Conservation (phyloP, 306 rosid species). For the Morella rubra region DNA sequence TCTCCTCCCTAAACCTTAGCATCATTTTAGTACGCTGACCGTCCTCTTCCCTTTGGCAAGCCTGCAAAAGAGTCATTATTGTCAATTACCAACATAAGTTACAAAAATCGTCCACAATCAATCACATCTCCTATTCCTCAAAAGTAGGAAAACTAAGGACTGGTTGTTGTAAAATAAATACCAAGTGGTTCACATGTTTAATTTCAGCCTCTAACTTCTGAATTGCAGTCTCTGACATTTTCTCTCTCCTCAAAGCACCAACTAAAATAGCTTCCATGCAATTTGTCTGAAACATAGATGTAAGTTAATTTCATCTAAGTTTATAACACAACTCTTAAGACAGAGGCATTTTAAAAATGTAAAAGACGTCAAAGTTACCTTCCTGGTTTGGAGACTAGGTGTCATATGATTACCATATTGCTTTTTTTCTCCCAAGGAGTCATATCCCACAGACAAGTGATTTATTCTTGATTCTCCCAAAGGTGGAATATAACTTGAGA, state of each 20-base stretch:
- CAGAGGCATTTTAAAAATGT: neutral
- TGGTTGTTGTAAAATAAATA: slow-evolving; percentile 33
- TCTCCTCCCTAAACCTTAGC: slow-evolving; percentile 64
- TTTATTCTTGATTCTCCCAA: slow-evolving; percentile 43
- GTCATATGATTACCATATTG: slow-evolving; percentile 34
- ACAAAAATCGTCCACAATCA: slow-evolving; percentile 6
- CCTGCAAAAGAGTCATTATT: slow-evolving; percentile 49
- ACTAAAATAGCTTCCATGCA: slow-evolving; percentile 55
- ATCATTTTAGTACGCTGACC: slow-evolving; percentile 44
- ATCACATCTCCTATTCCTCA: neutral
- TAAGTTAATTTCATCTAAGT: slow-evolving; percentile 26
- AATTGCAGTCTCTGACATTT: slow-evolving; percentile 57
- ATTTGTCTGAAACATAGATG: slow-evolving; percentile 53
- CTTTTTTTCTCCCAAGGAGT: slow-evolving; percentile 30
- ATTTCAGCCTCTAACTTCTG: slow-evolving; percentile 62
- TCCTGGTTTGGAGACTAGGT: slow-evolving; percentile 37
- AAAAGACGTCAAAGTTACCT: slow-evolving; percentile 39
- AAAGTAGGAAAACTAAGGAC: neutral
- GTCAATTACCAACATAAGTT: slow-evolving; percentile 32
- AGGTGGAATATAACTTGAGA: slow-evolving; percentile 51
- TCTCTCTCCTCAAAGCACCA: slow-evolving; percentile 83
- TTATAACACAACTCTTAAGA: slow-evolving; percentile 19
- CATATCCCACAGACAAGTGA: slow-evolving; percentile 45
- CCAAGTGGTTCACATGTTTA: slow-evolving; percentile 57
- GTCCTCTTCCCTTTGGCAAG: slow-evolving; percentile 66